Evolutionary conservation across 768 basidiomycete species (phyloP), one percentile per base, ranked within the genome.

Genomic region (Fomitopsis pulvina): DNA sequence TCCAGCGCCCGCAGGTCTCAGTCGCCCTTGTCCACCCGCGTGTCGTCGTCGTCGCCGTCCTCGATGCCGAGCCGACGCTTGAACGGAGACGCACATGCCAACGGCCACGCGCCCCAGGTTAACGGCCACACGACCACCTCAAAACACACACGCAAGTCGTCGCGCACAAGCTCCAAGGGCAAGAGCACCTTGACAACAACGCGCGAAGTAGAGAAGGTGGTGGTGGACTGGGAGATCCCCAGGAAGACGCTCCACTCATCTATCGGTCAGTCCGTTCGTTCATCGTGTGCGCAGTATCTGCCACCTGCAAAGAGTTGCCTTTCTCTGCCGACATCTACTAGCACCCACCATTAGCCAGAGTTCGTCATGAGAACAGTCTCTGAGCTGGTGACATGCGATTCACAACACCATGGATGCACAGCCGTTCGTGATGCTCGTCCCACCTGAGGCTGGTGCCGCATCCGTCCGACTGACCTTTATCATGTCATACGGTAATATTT

Each of bases 211-310:
- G 21, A 41, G 16, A 50, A 46, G 16, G 50, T 45, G 3, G 45
- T 54, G 7, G 58, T 88, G 26, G 87, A 93, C 67, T 92, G 86
- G 83, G 93, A 96, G 67, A 83, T 96, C 44, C 93, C 93, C 0
- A 71, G 93, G 55, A 96, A 96, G 66, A 67, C 79, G 9, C 64
- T 96, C 39, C 93, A 96, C 66, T 86, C 87, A 11, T 89, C 87
- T 3, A 95, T 95, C 52, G 92, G 92, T 90, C 34, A 26, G 83
- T 74, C 46, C 16, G 38, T 44, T 45, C 26, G 45, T 21, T 43
- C 30, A 30, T 24, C 22, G 6, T 37, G 34, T 6, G 4, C 14
- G 34, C n/a, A n/a, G n/a, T n/a, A n/a, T n/a, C n/a, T n/a, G n/a
- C n/a, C n/a, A n/a, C n/a, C n/a, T n/a, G n/a, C n/a, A n/a, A n/a